Conservation (phyloP, 2,329 filamentous ascomycete genomes). For the Pseudogymnoascus sp. region DNA sequence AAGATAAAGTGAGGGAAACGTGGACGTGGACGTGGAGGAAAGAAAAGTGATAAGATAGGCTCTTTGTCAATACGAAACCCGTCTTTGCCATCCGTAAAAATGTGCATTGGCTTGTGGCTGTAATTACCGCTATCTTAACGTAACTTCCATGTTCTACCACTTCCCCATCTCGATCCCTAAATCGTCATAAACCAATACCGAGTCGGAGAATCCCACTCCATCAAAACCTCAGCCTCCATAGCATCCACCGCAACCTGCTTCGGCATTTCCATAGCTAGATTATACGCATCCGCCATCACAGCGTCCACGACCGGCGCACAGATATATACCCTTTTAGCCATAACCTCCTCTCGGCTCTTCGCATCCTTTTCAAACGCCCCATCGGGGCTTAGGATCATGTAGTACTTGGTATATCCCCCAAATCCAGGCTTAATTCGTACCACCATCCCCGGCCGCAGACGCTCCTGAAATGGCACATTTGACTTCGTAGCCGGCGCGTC, state of each 20-base stretch:
- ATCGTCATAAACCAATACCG: constrained; percentile 32
- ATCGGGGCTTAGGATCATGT: constrained; percentile 28
- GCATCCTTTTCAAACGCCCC: constrained; percentile 16
- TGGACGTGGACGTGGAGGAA: neutral
- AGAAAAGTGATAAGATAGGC: neutral
- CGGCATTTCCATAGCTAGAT: constrained; percentile 34
- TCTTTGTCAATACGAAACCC: neutral
- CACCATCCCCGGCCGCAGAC: constrained; percentile 36
- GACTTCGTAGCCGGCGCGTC: neutral
- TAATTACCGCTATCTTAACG: neutral
- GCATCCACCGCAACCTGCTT: constrained; percentile 25
- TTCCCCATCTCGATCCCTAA: neutral
- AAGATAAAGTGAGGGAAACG: neutral
- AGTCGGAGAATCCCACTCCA: constrained; percentile 37
- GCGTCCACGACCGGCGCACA: constrained; percentile 32
- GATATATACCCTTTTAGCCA: constrained; percentile 23
- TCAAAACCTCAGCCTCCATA: constrained; percentile 35
- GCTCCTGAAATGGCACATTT: constrained; percentile 30
- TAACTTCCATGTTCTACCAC: neutral
- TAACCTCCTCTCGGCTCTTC: constrained; percentile 11
- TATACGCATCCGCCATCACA: constrained; percentile 30
- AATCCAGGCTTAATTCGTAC: constrained; percentile 27
- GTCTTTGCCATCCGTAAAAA: neutral
- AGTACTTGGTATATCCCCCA: constrained; percentile 21
- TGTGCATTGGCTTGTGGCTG: neutral